Evolutionary conservation across 2,329 filamentous ascomycete genomes (phyloP), one percentile per base, ranked within the genome.

Genomic region (Aquanectria penicillioides): DNA sequence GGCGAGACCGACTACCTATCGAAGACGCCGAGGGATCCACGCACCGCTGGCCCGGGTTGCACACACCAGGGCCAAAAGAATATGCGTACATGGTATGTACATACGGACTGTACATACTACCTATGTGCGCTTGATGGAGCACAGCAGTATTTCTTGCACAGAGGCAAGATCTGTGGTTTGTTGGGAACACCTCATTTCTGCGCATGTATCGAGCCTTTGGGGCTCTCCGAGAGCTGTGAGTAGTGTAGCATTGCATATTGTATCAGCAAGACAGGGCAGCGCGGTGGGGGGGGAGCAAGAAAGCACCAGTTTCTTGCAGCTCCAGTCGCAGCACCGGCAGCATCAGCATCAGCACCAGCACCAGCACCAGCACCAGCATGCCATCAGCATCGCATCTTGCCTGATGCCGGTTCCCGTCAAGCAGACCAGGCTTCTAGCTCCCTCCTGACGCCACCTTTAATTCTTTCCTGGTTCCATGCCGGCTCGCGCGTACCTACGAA

Each of bases 221-320:
- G 31, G 22, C 33, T 11, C 20, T 18, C 5, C 23, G 13, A 28
- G 28, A 17, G 37, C 33, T 44, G 44, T 26, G 46, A 20, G 29
- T 29, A 36, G 53, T 20, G 53, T 57, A 17, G 53, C 29, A 57
- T 38, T 49, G 29, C 53, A 57, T 50, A 37, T 33, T 47, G 51
- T 55, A 47, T 55, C 40, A 54, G 50, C 41, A 18, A n/a, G 29
- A 23, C 43, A 47, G 43, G 28, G 28, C 31, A 25, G 28, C 18
- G n/a, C 5, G 11, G 31, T 9, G 17, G 12, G 20, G 37, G n/a
- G 18, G 20, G 17, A 18, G 34, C 7, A 29, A 18, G 38, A 29
- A 49, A 34, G 53, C 44, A 57, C 31, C 40, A 25, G 53, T 44
- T 49, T 56, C 53, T 43, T 49, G 53, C 53, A 56, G 43, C 49